Conservation (phyloP, 208 protist species). For the Trypanosoma rangeli region DNA sequence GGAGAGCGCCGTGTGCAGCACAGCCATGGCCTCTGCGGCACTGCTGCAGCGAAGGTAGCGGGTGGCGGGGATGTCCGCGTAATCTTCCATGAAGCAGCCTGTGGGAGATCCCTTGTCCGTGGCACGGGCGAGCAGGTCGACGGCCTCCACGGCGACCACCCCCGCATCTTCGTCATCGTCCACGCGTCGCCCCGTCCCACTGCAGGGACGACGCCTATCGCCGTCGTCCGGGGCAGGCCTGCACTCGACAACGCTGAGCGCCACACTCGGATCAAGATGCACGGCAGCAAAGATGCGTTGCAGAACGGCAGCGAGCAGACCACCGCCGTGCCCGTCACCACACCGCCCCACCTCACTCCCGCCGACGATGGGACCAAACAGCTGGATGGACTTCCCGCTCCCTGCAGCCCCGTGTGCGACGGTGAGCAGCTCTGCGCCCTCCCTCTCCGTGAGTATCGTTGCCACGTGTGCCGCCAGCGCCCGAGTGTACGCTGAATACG, state of each 20-base stretch:
- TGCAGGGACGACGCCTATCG: not conserved
- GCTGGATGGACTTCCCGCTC: constrained; percentile 25
- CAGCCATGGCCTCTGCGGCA: constrained; percentile 17
- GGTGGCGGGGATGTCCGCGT: constrained; percentile 39
- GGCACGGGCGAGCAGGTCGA: constrained; percentile 17
- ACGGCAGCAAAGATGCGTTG: constrained; percentile 13
- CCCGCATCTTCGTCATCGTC: not conserved
- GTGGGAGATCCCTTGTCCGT: constrained; percentile 21
- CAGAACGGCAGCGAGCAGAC: constrained; percentile 16
- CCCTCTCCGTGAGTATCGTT: not conserved
- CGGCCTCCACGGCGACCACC: constrained; percentile 3
- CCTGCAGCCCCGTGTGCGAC: constrained; percentile 23
- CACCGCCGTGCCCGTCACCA: not conserved
- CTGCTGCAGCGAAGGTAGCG: constrained; percentile 31
- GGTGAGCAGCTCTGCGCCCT: constrained; percentile 20
- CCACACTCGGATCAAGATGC: constrained; percentile 9
- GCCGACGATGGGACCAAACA: constrained; percentile 14
- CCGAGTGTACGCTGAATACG: constrained; percentile 12
- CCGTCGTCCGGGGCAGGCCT: not conserved
- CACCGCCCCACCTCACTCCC: not conserved
- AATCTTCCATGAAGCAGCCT: constrained; percentile 43
- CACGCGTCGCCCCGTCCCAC: not conserved
- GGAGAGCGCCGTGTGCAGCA: constrained; percentile 22
- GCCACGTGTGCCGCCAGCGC: constrained; percentile 11
- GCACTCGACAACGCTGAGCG: constrained; percentile 24